phyloP scores from a whole-genome alignment of 805 yeast species.

The Nakazawaea pomicola region DNA sequence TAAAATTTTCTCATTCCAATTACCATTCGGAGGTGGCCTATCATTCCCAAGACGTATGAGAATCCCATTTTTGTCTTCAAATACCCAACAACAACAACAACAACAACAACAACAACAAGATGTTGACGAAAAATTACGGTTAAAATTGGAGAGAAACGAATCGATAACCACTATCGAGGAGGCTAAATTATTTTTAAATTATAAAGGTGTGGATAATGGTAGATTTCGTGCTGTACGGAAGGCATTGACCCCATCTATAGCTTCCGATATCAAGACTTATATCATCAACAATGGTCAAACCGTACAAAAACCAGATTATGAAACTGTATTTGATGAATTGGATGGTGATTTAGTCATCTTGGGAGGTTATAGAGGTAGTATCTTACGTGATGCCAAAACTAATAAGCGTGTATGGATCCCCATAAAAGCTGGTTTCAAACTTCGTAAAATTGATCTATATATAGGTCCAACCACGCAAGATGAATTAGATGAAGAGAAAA shows the following conservation, averaged over 20 bases:
- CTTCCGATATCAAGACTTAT: slow-evolving; percentile 16
- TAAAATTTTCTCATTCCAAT: slow-evolving; percentile 49
- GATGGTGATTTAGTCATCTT: slow-evolving; percentile 76
- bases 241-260: slow-evolving; percentile 48
- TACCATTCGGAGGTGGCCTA: slow-evolving; percentile 51
- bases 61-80: slow-evolving; percentile 13
- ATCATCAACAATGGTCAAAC: slow-evolving; percentile 20
- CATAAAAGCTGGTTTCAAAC: slow-evolving; percentile 71
- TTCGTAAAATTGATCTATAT: slow-evolving; percentile 61
- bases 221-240: slow-evolving; percentile 66
- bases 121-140: slow-evolving; percentile 28
- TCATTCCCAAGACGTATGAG: slow-evolving; percentile 18
- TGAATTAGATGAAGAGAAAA: slow-evolving; percentile 49
- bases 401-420: slow-evolving; percentile 81
- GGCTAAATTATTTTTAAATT: slow-evolving; percentile 46
- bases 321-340: slow-evolving; percentile 49
- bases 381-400: slow-evolving; percentile 61
- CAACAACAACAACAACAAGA: slow-evolving; percentile 15
- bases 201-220: slow-evolving; percentile 59
- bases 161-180: slow-evolving; percentile 62
- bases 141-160: slow-evolving; percentile 46
- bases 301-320: slow-evolving; percentile 30
- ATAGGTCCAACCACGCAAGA: slow-evolving; percentile 73
- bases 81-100: too few relatives aligned
- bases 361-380: slow-evolving; percentile 89